Base-by-base conservation (phyloP, 768 basidiomycete genomes). In the Leccinellum rugosiceps region DNA sequence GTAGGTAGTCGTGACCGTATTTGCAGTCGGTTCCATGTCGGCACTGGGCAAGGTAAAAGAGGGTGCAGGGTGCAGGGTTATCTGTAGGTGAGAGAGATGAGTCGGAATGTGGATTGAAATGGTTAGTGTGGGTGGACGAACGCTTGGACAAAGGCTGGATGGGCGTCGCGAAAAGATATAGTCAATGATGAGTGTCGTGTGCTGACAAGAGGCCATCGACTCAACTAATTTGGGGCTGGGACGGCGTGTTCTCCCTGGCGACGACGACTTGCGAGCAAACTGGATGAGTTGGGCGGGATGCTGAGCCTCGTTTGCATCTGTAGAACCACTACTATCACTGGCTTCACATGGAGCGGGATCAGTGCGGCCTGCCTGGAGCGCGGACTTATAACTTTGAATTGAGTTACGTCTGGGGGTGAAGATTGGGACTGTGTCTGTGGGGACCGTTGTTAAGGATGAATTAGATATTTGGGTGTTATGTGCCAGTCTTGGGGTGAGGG, bases 51-150 rank as follows among this genome's bases (percentile, higher is more conserved):
- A 87, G 74, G 66, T 86, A 87, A 70, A 83, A 86, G 50, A 85
- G 70, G 17, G 84, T 86, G 66, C 86, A 87, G 15, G 86, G 85
- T 23, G 86, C 80, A 2, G 86, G 85, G 64, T 75, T 81, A 63
- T 86, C 85, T 63, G 55, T 41, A 21, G 48, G 38, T 46, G 44
- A 23, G 44, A 23, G 13, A 30, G 21, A 49, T 21, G 13, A 14
- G 41, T 63, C 30, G 57, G 52, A 13, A 30, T 23, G 9, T 25
- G 17, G 8, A 46, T 35, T 5, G 38, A 46, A n/a, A 53, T 41
- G 57, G 48, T 26, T 56, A 48, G 38, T 49, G 56, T 23, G 56
- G 43, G 52, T 53, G 35, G 53, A 80, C 83, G 58, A 68, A 86
- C 85, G 84, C 67, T 85, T 86, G 49, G 81, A 83, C 60, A 86